phyloP scores from a whole-genome alignment of 1,139 yeast genomes.

The Magnusiomyces paraingens region DNA sequence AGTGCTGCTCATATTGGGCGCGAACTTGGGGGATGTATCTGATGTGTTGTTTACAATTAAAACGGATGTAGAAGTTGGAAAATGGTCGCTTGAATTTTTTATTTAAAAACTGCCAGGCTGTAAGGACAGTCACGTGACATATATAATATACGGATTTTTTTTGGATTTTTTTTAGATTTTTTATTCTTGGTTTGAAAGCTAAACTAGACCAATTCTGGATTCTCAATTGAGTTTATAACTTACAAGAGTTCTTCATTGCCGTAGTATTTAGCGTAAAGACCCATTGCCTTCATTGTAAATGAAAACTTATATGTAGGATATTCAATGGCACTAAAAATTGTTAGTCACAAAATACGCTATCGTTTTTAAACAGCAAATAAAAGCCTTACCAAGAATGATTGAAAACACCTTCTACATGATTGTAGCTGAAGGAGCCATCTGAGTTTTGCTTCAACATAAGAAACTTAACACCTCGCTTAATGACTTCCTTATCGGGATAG shows the following conservation, averaged over 20 bases:
- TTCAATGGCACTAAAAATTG: slow-evolving; percentile 62
- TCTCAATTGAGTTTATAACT: not conserved
- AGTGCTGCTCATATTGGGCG: too few species aligned
- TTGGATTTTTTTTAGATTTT: too few species aligned
- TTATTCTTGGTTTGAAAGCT: too few species aligned
- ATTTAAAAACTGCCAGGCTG: too few species aligned
- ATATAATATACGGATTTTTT: too few species aligned
- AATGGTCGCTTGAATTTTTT: too few species aligned
- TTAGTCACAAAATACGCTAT: slow-evolving; percentile 29
- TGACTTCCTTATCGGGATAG: slow-evolving; percentile 63
- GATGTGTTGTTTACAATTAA: too few species aligned
- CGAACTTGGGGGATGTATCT: too few species aligned
- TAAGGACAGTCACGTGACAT: too few species aligned
- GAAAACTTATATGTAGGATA: slow-evolving; percentile 89
- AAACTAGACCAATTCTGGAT: too few species aligned
- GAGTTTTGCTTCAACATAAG: slow-evolving; percentile 60
- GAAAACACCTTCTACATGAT: slow-evolving; percentile 91
- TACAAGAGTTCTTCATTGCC: slow-evolving; percentile 16
- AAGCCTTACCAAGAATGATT: slow-evolving; percentile 57
- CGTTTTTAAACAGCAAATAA: slow-evolving; percentile 20
- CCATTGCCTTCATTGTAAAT: slow-evolving; percentile 90
- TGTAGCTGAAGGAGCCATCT: slow-evolving; percentile 83
- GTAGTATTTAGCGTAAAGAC: slow-evolving; percentile 46
- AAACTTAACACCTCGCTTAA: slow-evolving; percentile 57
- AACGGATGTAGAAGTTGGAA: too few species aligned